phyloP scores from a whole-genome alignment of 768 basidiomycete species.

The Lentinula edodes region DNA sequence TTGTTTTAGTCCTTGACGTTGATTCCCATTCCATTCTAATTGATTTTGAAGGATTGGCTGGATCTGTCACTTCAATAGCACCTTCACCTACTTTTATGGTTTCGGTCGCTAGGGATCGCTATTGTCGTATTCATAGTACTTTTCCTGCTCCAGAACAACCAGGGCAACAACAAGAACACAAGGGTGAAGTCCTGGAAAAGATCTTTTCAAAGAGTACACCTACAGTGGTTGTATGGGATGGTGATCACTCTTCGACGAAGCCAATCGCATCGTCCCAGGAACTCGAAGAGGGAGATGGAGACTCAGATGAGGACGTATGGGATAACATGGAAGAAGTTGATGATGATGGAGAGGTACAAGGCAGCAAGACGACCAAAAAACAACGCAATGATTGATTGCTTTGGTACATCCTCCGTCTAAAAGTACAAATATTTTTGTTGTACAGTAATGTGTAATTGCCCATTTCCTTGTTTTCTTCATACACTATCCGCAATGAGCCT shows the following conservation, averaged over 20 bases:
- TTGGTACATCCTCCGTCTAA: not conserved
- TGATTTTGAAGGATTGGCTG: constrained; percentile 54
- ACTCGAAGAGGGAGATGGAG: constrained; percentile 16
- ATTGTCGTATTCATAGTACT: constrained; percentile 62
- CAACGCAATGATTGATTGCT: constrained; percentile 11
- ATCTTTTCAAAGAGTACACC: constrained; percentile 57
- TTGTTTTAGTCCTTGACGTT: constrained; percentile 1
- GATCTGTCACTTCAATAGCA: constrained; percentile 62
- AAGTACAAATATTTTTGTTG: not conserved
- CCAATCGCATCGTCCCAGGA: constrained; percentile 8
- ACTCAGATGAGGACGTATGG: constrained; percentile 64
- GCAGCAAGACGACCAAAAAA: constrained; percentile 13
- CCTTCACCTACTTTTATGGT: constrained; percentile 47
- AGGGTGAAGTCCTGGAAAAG: constrained; percentile 60
- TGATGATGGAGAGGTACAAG: constrained; percentile 26
- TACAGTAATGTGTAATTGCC: not conserved
- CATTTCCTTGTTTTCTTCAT: constrained; percentile 9
- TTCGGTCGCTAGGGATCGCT: constrained; percentile 66
- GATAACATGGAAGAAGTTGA: constrained; percentile 53
- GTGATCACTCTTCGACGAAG: not conserved
- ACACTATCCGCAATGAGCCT: constrained; percentile 55
- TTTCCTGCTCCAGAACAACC: constrained; percentile 42
- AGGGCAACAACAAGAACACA: constrained; percentile 47
- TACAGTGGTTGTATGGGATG: constrained; percentile 61
- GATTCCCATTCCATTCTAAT: not conserved